Base-by-base conservation (phyloP, 768 basidiomycete species). In the Crepidotus variabilis region DNA sequence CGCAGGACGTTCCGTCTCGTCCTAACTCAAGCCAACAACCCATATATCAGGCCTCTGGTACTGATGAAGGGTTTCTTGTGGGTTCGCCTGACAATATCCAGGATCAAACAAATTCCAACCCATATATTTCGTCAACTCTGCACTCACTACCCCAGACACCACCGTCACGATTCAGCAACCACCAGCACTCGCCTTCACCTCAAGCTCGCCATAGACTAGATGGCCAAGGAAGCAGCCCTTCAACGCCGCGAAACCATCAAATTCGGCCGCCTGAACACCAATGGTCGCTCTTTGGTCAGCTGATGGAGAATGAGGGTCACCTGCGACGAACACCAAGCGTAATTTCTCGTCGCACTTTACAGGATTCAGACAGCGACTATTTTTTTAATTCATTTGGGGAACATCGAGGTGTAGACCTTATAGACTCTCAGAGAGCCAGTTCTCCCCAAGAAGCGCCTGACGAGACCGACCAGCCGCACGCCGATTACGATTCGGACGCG, bases 251-350 rank as follows among this genome's bases (percentile, higher is more conserved):
- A 24, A 47, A 20, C 20, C 57, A n/a, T n/a, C n/a, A n/a, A n/a
- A n/a, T 58, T 32, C 63, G 56, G 11, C 57, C 61, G 14, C 63
- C 66, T 13, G 66, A 71, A 6, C 68, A 68, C n/a, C 72, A 78
- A 71, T 90, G 88, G 88, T 73, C 85, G 0, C 69, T 89, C 5
- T 90, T 90, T 60, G 82, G 78, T 7, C 85, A 89, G 65, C 67
- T 87, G 39, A 87, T 89, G 85, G 82, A 87, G 64, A 83, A 84
- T 61, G 85, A 83, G 48, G 80, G 78, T 1, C 79, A 78, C 36
- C 62, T 75, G 35, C 72, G 68, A 5, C 63, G 54, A 35, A 62
- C 55, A 33, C 51, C 61, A 11, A 52, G 56, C 23, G 55, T 62
- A 1, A 53, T 51, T 33, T 60, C 52, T 51, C 54, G 34, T 39